Evolutionary conservation across 306 rosid genomes (phyloP).

Genomic region (Dryas alaskensis): DNA sequence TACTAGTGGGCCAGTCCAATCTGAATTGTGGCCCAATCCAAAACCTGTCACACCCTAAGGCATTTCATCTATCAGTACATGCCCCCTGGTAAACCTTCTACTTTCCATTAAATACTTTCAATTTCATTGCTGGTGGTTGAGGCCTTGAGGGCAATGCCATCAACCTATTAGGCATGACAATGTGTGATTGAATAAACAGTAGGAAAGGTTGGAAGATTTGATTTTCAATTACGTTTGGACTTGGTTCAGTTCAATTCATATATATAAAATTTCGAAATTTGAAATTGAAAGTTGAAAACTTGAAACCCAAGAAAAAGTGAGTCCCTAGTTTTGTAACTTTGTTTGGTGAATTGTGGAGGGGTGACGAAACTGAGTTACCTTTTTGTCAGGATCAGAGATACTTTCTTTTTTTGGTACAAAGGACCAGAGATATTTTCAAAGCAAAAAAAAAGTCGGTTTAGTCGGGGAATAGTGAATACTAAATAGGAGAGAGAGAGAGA

Average conservation of each 20-base stretch:
- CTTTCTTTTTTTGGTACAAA: neutral
- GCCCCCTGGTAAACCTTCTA: neutral
- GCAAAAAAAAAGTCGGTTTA: neutral
- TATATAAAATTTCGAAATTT: constrained; percentile 26
- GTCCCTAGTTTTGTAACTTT: neutral
- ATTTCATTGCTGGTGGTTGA: neutral
- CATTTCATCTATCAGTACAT: neutral
- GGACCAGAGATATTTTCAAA: constrained; percentile 6
- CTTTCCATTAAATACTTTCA: neutral
- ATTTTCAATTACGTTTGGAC: neutral
- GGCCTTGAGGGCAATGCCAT: neutral
- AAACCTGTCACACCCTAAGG: neutral
- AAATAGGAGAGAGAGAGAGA: too few species aligned
- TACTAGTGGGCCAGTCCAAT: constrained; percentile 4
- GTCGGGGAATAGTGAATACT: neutral
- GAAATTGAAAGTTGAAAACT: neutral
- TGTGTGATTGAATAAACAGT: neutral
- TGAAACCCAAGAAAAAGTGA: neutral
- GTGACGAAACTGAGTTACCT: constrained; percentile 15
- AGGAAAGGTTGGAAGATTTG: constrained; percentile 12
- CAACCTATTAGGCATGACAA: neutral
- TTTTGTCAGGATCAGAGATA: neutral
- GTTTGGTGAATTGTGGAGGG: neutral
- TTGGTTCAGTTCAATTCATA: neutral
- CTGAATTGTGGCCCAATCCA: neutral